A percentile compares a stretch with the other conserved stretches of the same genome.
These are phyloP conservation scores for Craspedostauros australis DNA, from an alignment of 108 stramenopile species.

Conservation along the genomic window DNA sequence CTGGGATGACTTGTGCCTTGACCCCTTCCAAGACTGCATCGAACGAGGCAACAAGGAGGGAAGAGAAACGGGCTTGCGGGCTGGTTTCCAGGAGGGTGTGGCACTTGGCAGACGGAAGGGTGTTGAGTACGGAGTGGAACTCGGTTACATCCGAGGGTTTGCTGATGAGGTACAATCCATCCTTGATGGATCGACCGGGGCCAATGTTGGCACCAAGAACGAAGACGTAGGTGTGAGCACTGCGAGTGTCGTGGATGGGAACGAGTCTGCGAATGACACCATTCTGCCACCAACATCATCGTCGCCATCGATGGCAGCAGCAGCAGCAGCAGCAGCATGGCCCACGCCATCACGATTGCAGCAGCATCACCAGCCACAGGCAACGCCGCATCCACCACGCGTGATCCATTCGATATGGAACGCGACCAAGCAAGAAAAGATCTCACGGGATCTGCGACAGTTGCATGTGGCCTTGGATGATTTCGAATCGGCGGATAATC, in stretches of 20 bases:
- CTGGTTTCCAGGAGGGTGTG: conserved; percentile 36
- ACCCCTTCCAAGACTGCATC: conserved; percentile 1
- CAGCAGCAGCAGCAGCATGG: conserved; percentile 1
- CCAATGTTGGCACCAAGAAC: background rate
- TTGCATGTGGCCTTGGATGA: conserved; percentile 14
- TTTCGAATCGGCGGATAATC: conserved; percentile 12
- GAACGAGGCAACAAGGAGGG: conserved; percentile 28
- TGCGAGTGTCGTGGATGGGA: background rate
- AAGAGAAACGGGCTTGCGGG: conserved; percentile 16
- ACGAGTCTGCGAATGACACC: background rate
- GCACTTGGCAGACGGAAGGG: conserved; percentile 29
- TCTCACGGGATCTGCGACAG: background rate
- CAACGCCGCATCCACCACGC: background rate
- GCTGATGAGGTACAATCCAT: conserved; percentile 3
- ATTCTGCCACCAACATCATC: background rate
- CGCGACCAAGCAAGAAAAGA: conserved; percentile 2
- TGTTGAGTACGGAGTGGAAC: conserved; percentile 40
- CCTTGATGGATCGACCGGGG: background rate
- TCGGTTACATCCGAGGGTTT: conserved; percentile 33
- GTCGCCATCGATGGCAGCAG: background rate
- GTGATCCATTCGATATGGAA: background rate
- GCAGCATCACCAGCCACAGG: background rate
- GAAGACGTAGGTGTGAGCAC: background rate
- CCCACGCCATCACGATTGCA: too few relatives aligned
- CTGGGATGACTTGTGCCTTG: conserved; percentile 6